These are phyloP conservation scores for Crithidia bombi DNA, from an alignment of 208 protist genomes.

Conservation along the genomic window DNA sequence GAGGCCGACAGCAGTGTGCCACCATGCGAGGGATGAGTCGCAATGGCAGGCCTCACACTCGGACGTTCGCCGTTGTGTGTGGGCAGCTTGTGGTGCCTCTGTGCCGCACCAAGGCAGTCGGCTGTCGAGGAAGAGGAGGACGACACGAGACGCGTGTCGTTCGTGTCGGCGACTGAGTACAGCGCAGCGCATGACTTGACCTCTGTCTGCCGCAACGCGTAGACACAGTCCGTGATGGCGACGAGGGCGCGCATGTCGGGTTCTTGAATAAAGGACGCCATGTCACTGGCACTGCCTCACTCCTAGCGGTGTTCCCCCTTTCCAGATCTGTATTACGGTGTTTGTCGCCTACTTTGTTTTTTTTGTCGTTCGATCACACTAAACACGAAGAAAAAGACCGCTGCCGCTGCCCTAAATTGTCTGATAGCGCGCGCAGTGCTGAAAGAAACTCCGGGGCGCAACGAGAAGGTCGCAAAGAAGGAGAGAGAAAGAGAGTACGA, in stretches of 20 bases:
- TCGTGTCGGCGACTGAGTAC: background rate
- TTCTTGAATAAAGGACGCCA: constrained; percentile 23
- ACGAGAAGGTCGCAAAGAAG: too few relatives aligned
- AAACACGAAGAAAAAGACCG: too few relatives aligned
- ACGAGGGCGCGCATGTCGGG: constrained; percentile 23
- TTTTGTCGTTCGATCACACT: too few relatives aligned
- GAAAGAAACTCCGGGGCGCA: too few relatives aligned
- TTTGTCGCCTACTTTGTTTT: too few relatives aligned
- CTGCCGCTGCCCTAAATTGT: too few relatives aligned
- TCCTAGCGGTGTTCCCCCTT: too few relatives aligned
- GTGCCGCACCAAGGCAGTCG: background rate
- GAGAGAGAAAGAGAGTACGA: too few relatives aligned
- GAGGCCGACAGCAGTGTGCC: background rate
- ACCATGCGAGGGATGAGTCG: background rate
- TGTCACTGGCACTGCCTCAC: too few relatives aligned
- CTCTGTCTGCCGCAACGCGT: constrained; percentile 15
- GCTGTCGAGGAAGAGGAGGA: background rate
- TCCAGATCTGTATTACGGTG: too few relatives aligned
- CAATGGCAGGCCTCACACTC: background rate
- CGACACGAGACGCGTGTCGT: background rate
- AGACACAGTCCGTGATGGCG: constrained; percentile 24
- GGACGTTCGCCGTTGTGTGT: background rate
- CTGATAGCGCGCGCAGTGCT: too few relatives aligned
- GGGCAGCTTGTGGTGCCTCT: background rate
- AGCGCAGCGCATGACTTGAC: constrained; percentile 13